Evolutionary conservation across 2,329 filamentous ascomycete genomes (phyloP).

Genomic region (Lecanicillium sp.): DNA sequence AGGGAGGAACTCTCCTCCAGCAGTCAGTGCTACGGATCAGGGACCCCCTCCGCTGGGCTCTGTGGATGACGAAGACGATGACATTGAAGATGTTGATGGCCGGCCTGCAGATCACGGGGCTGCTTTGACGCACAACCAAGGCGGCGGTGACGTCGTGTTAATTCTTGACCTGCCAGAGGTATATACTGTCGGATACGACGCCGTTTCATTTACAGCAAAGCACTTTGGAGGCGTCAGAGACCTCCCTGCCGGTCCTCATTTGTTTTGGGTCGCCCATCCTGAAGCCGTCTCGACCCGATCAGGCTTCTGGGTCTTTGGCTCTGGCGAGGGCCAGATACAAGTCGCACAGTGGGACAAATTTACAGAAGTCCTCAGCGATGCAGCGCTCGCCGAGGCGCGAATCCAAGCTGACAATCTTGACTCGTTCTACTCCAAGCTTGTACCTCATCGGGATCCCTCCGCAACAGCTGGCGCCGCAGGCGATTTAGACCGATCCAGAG

Average conservation of each 20-base stretch:
- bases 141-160: conserved; percentile 42
- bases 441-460: conserved; percentile 33
- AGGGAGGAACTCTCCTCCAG: too few relatives aligned
- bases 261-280: conserved; percentile 49
- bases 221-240: conserved; percentile 46
- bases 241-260: conserved; percentile 47
- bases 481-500: conserved; percentile 12
- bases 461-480: conserved; percentile 11
- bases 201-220: conserved; percentile 36
- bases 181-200: conserved; percentile 47
- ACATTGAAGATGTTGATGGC: not conserved
- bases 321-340: conserved; percentile 25
- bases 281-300: conserved; percentile 39
- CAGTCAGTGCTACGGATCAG: not conserved
- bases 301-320: conserved; percentile 48
- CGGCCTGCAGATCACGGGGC: too few relatives aligned
- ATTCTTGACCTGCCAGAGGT: conserved; percentile 41
- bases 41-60: not conserved
- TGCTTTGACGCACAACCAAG: conserved; percentile 11
- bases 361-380: conserved; percentile 45
- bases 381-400: conserved; percentile 34
- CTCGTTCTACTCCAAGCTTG: conserved; percentile 30
- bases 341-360: conserved; percentile 48
- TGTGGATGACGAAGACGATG: not conserved
- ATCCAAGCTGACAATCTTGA: conserved; percentile 34